Conservation (phyloP, 2,329 filamentous ascomycete species). For the Cladobotryum protrusum region DNA sequence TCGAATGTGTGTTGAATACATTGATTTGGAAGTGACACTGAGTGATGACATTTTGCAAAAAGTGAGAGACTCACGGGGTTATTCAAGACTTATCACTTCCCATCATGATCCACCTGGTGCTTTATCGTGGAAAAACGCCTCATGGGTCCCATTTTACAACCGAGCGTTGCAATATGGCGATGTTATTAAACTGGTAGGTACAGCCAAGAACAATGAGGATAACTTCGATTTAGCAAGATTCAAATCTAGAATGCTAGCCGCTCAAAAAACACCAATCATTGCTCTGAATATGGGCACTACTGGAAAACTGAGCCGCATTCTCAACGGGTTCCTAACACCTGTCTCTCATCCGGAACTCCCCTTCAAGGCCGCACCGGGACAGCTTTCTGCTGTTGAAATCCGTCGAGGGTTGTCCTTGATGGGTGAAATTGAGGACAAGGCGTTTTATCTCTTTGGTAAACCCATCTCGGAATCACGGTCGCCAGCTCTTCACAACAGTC, state of each 20-base stretch:
- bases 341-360: slow-evolving; percentile 87
- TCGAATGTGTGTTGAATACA: slow-evolving; percentile 80
- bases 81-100: slow-evolving; percentile 83
- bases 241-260: slow-evolving; percentile 64
- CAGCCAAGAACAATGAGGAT: slow-evolving; percentile 69
- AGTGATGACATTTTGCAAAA: slow-evolving; percentile 67
- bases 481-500: slow-evolving; percentile 79
- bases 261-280: slow-evolving; percentile 79
- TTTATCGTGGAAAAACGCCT: slow-evolving; percentile 86
- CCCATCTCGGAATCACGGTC: slow-evolving; percentile 79
- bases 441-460: slow-evolving; percentile 83
- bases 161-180: slow-evolving; percentile 84
- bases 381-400: slow-evolving; percentile 86
- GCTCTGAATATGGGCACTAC: slow-evolving; percentile 89
- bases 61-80: slow-evolving; percentile 60
- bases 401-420: slow-evolving; percentile 70
- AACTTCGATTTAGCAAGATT: slow-evolving; percentile 83
- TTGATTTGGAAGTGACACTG: slow-evolving; percentile 88
- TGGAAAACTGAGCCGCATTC: slow-evolving; percentile 82
- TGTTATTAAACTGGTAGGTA: slow-evolving; percentile 87
- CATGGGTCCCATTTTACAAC: slow-evolving; percentile 88
- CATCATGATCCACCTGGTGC: slow-evolving; percentile 80
- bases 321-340: slow-evolving; percentile 90
- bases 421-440: slow-evolving; percentile 67
- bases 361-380: slow-evolving; percentile 88